Base-by-base conservation (phyloP, 129 eudicot genomes). In the Glebionis coronaria region DNA sequence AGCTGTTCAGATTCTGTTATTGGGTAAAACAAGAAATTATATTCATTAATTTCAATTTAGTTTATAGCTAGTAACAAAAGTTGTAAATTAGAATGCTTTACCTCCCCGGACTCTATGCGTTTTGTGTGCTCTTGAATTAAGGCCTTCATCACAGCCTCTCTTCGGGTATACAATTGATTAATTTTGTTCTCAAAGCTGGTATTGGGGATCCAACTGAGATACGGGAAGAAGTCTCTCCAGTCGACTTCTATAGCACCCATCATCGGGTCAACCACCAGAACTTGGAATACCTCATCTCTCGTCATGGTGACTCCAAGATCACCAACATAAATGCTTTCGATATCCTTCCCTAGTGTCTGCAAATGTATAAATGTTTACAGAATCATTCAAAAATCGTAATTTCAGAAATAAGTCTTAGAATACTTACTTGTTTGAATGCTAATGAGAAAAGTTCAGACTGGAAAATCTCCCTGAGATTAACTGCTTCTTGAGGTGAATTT, bases 191-290 rank as follows among this genome's bases (percentile, higher is more conserved):
- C 86, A 0, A 81, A 70, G 44, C 9, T 50, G 54, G 15, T 9
- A 54, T 78, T 81, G 16, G 90, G 84, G 31, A 84, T 77, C 90
- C 86, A 81, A 3, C 56, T 75, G 4, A 84, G 75, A 53, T 75
- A 84, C 2, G 90, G 90, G 58, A 81, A 84, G 65, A 84, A 84
- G 64, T 84, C 86, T 72, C 90, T 78, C 90, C 90, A 84, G 61
- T 84, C 86, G 10, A 84, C 84, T 13, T 84, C 84, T 31, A 78
- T 78, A 27, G 82, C 82, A 27, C 82, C 90, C 80, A 74, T 74
- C 82, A 84, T 52, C 7, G 72, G 69, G 58, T 81, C 90, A 15
- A 46, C 0, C 18, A 84, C 84, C 51, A 84, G 38, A 75, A 82
- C 61, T 10, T 75, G 65, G 51, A 78, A 60, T 11, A 75, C 52